Conservation (phyloP, 2,329 filamentous ascomycete species). For the Coniochaeta prunicola region DNA sequence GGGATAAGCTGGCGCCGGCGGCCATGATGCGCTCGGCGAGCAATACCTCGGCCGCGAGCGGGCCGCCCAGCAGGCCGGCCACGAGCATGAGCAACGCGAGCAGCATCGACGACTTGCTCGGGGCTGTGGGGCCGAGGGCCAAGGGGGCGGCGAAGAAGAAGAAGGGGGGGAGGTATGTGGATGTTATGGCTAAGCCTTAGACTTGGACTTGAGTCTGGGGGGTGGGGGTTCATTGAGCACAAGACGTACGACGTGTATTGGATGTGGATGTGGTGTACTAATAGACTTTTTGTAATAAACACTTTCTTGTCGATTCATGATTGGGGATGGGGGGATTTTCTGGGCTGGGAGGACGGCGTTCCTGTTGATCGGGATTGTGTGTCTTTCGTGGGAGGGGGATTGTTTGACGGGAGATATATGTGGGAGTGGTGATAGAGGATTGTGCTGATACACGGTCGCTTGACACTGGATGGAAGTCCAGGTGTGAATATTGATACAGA, state of each 20-base stretch:
- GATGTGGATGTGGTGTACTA: too few relatives aligned
- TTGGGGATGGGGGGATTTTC: background rate
- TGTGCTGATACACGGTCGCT: background rate
- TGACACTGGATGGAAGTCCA: too few relatives aligned
- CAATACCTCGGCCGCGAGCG: slow-evolving; percentile 34
- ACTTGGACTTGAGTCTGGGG: background rate
- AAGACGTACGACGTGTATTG: too few relatives aligned
- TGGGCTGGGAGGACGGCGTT: background rate
- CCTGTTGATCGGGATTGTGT: background rate
- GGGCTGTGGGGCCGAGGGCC: slow-evolving; percentile 64
- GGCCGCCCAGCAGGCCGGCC: slow-evolving; percentile 61
- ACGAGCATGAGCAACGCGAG: slow-evolving; percentile 88
- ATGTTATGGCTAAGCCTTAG: slow-evolving; percentile 76
- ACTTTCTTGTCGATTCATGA: background rate
- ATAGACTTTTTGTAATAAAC: background rate
- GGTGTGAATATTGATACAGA: too few relatives aligned
- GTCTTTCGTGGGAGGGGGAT: background rate
- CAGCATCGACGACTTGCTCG: slow-evolving; percentile 88
- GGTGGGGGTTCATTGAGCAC: too few relatives aligned
- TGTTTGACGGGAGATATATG: background rate
- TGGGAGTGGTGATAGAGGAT: background rate
- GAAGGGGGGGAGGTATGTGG: slow-evolving; percentile 84
- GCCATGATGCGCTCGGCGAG: slow-evolving; percentile 42
- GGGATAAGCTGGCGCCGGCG: slow-evolving; percentile 9
- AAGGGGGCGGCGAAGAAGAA: slow-evolving; percentile 60